These are phyloP conservation scores for Calonectria crousiana DNA, from an alignment of 2,329 filamentous ascomycete genomes.

Conservation along the genomic window DNA sequence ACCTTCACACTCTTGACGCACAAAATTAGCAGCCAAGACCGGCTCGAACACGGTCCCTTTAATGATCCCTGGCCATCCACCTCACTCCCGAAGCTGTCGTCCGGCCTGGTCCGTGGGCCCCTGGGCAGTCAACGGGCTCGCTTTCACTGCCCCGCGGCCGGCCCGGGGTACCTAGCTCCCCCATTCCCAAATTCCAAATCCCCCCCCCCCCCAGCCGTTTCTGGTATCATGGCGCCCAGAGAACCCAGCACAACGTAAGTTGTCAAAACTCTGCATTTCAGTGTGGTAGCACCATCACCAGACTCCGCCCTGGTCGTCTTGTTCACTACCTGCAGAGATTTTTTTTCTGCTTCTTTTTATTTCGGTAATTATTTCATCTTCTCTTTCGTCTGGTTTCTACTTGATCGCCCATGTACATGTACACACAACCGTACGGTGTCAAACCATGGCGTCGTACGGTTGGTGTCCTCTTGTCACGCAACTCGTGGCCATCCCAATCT, in stretches of 20 bases:
- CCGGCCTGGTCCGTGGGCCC: slow-evolving; percentile 8
- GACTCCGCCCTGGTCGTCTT: slow-evolving; percentile 14
- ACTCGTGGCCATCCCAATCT: slow-evolving; percentile 12
- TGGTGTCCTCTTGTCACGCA: slow-evolving; percentile 20
- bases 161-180: slow-evolving; percentile 18
- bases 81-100: slow-evolving; percentile 6
- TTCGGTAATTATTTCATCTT: neutral
- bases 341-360: neutral
- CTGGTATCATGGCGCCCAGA: slow-evolving; percentile 14
- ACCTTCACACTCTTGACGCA: neutral
- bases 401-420: slow-evolving; percentile 18
- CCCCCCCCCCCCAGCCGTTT: neutral
- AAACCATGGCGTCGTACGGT: slow-evolving; percentile 19
- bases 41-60: slow-evolving; percentile 9
- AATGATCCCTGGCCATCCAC: neutral
- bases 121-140: neutral
- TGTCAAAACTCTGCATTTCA: slow-evolving; percentile 17
- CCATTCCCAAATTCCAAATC: slow-evolving; percentile 24
- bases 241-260: slow-evolving; percentile 28
- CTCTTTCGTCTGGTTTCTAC: slow-evolving; percentile 4
- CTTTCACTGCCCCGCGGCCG: slow-evolving; percentile 24
- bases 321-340: slow-evolving; percentile 14
- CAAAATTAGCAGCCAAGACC: slow-evolving; percentile 9
- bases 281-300: slow-evolving; percentile 30
- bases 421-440: neutral